Base-by-base conservation (phyloP, 768 basidiomycete genomes). In the Naganishia vaughanmartiniae region DNA sequence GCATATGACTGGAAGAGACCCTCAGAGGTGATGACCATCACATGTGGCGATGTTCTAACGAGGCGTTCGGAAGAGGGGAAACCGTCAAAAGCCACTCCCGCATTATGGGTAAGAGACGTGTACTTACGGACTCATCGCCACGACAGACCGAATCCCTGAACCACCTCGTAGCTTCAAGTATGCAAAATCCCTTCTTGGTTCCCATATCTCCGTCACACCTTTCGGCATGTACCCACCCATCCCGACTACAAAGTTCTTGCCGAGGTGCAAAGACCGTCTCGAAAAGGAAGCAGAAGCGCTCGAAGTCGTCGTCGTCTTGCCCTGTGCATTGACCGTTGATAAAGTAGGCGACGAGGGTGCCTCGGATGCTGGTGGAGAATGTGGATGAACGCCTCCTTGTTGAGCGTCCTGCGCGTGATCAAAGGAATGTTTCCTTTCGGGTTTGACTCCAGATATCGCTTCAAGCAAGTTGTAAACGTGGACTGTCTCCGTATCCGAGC, bases 1-100 rank as follows among this genome's bases (percentile, higher is more conserved):
- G 86, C 91, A 81, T 98, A 98, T 19, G 90, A 88, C 78, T 99
- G 97, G 80, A 96, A 95, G 75, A 92, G 90, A 0, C 95, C 95
- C 70, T 97, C 93, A 0, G 91, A 90, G 0, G 93, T 93, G 69
- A 98, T 87, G 28, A 99, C 93, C 92, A 96, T 95, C 14, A 97
- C 89, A 71, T 99, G 95, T 0, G 95, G 94, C 82, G 91, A 90
- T 9, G 92, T 93, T 71, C 66, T 68, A 46, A 33, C 1, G 11
- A 24, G 0, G 60, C n/a, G 51, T 46, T 45, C 57, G 68, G 34
- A 70, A 15, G 31, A 46, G 19, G 10, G 19, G 4, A 4, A 19
- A 21, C 28, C 14, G 17, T 34, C 19, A 24, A 7, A 28, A 0
- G 21, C n/a, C n/a, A 66, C 24, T 53, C 26, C 10, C 39, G 24